These are phyloP conservation scores for Chaetomiaceae sp. DNA, from an alignment of 2,329 filamentous ascomycete genomes.

Conservation along the genomic window DNA sequence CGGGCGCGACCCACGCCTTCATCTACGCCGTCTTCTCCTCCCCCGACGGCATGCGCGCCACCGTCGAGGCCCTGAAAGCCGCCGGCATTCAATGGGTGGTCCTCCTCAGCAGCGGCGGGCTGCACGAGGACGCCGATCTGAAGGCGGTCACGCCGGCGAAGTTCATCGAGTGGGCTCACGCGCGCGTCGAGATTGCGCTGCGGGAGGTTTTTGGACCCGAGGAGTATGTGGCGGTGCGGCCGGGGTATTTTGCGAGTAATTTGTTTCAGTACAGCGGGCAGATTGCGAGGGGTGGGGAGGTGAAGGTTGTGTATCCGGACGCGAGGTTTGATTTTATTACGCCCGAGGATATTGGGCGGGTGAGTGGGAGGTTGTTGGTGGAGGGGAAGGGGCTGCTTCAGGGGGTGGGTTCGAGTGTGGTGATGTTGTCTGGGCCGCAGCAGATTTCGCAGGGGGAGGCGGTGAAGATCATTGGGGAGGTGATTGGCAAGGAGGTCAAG, in stretches of 20 bases:
- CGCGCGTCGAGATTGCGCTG: slow-evolving; percentile 41
- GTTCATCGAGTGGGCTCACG: slow-evolving; percentile 39
- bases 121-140: slow-evolving; percentile 27
- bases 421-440: background rate
- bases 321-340: slow-evolving; percentile 37
- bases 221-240: slow-evolving; percentile 38
- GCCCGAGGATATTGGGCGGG: slow-evolving; percentile 42
- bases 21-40: slow-evolving; percentile 38
- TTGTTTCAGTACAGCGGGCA: slow-evolving; percentile 24
- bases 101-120: slow-evolving; percentile 40
- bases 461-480: background rate
- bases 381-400: background rate
- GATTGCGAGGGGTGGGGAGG: slow-evolving; percentile 29
- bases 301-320: slow-evolving; percentile 31
- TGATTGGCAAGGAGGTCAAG: background rate
- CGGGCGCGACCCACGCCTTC: slow-evolving; percentile 45
- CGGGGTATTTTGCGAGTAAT: slow-evolving; percentile 44
- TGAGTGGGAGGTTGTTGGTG: slow-evolving; percentile 37
- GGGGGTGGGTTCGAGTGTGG: background rate
- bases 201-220: slow-evolving; percentile 37
- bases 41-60: slow-evolving; percentile 37
- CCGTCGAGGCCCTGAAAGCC: slow-evolving; percentile 40
- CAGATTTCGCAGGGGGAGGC: background rate
- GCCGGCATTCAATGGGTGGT: slow-evolving; percentile 41
- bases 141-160: slow-evolving; percentile 28